Conservation (phyloP, 306 rosid genomes). For the Pachyrhizus erosus region DNA sequence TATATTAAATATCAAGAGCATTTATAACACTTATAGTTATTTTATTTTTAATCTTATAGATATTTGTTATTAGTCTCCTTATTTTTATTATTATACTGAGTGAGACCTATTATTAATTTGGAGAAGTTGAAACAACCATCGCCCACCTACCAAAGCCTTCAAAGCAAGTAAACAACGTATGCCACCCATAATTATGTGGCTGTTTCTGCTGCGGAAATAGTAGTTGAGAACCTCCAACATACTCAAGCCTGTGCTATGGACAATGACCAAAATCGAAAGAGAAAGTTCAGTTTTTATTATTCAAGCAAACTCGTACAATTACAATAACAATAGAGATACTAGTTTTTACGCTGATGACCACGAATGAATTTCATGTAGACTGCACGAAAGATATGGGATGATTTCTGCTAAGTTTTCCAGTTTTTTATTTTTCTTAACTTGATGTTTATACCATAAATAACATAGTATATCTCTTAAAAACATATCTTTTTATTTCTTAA, state of each 20-base stretch:
- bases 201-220: background rate
- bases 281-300: background rate
- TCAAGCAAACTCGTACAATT: background rate
- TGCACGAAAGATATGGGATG: background rate
- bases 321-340: background rate
- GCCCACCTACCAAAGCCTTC: conserved; percentile 42
- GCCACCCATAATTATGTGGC: conserved; percentile 20
- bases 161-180: background rate
- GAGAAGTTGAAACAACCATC: conserved; percentile 37
- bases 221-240: conserved; percentile 33
- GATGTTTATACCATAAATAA: background rate
- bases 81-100: background rate
- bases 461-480: background rate
- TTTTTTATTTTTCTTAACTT: background rate
- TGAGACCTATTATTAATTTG: conserved; percentile 32
- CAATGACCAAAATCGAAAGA: conserved; percentile 11
- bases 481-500: too few relatives aligned
- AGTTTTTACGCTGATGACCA: background rate
- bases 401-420: background rate
- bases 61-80: background rate
- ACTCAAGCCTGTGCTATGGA: background rate
- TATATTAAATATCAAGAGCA: too few relatives aligned
- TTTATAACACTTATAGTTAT: too few relatives aligned
- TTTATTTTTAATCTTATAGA: background rate
- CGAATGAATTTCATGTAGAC: background rate